Conservation (phyloP, 2,329 filamentous ascomycete genomes). For the Colletotrichum horii region DNA sequence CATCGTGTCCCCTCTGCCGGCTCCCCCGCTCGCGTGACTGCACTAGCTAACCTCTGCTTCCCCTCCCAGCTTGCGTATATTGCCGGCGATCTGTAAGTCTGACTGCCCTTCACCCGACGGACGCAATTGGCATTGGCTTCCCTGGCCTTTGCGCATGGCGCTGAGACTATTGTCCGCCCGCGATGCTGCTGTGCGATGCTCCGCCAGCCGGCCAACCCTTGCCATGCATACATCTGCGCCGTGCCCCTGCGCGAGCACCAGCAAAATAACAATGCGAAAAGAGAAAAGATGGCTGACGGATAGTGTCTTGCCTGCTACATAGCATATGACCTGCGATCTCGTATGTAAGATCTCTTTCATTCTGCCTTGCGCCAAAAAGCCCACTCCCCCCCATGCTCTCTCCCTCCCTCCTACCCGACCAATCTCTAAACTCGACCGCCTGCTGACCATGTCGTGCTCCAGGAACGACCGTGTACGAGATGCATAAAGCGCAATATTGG, state of each 20-base stretch:
- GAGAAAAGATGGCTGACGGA: constrained; percentile 48
- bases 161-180: neutral
- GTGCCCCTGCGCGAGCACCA: neutral
- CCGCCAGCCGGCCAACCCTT: constrained; percentile 9
- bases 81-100: constrained; percentile 87
- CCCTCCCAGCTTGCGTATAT: constrained; percentile 79
- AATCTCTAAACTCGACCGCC: constrained; percentile 14
- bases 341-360: constrained; percentile 58
- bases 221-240: neutral
- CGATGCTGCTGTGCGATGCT: constrained; percentile 12
- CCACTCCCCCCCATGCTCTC: neutral
- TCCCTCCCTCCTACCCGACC: neutral
- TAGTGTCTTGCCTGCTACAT: constrained; percentile 43
- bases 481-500: constrained; percentile 99
- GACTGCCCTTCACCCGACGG: constrained; percentile 27
- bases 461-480: constrained; percentile 95
- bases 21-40: constrained; percentile 22
- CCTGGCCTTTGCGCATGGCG: neutral
- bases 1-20: constrained; percentile 23
- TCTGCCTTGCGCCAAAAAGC: neutral
- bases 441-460: constrained; percentile 36
- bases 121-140: constrained; percentile 24
- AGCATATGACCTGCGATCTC: constrained; percentile 94
- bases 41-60: constrained; percentile 28
- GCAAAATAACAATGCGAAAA: neutral